Evolutionary conservation across 2,329 filamentous ascomycete species (phyloP).

Genomic region (Epichloe sibirici): DNA sequence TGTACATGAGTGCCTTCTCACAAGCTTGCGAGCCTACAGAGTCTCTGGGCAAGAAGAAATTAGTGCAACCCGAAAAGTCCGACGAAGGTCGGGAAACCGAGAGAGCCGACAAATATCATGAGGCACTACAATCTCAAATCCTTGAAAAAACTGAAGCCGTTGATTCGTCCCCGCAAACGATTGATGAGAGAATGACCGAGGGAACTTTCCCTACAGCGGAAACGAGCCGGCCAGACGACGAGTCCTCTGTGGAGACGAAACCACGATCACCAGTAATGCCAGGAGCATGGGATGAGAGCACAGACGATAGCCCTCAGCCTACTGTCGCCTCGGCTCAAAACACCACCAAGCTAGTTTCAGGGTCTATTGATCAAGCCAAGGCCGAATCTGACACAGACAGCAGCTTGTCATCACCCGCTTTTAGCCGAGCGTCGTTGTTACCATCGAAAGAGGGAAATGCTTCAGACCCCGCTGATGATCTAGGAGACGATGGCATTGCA

Average conservation of each 20-base stretch:
- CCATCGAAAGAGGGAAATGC: background rate
- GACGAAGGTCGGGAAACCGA: background rate
- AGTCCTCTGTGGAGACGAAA: background rate
- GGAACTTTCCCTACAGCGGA: background rate
- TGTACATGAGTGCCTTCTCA: constrained; percentile 71
- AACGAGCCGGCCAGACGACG: background rate
- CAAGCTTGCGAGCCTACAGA: constrained; percentile 21
- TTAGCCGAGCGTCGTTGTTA: constrained; percentile 13
- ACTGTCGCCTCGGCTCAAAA: background rate
- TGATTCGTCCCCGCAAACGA: background rate
- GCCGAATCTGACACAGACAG: constrained; percentile 11
- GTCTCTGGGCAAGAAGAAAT: background rate
- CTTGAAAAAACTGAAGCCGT: background rate
- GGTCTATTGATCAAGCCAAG: background rate
- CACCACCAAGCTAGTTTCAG: background rate
- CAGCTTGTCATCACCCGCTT: constrained; percentile 17
- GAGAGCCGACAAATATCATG: background rate
- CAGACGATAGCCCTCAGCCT: background rate
- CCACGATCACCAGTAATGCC: constrained; percentile 28
- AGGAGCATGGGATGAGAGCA: constrained; percentile 34
- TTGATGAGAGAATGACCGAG: background rate
- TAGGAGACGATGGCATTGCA: constrained; percentile 15
- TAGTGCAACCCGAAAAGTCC: background rate
- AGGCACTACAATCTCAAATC: background rate
- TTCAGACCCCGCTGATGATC: background rate